phyloP scores from a whole-genome alignment of 176 grass and related monocot species.

The Eremochloa ophiuroides region DNA sequence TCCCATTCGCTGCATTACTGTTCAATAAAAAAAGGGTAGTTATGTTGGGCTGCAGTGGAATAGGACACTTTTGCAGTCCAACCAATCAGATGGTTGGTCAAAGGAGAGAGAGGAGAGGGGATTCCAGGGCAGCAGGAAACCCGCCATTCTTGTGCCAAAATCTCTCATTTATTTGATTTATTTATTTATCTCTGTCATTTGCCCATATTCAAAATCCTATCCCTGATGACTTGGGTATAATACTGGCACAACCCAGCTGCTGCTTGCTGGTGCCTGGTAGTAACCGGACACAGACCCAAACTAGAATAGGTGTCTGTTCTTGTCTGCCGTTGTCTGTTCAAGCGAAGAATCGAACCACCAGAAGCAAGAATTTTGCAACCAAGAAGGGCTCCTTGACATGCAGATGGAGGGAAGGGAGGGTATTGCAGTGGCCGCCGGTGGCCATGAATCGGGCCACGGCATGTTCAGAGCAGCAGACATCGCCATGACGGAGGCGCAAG shows the following conservation, averaged over 20 bases:
- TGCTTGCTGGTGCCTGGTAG: constrained; percentile 14
- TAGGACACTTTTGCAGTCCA: constrained; percentile 47
- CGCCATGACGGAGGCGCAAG: constrained; percentile 26
- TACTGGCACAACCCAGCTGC: constrained; percentile 13
- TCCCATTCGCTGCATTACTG: background rate
- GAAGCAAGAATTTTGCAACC: constrained; percentile 2
- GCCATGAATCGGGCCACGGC: constrained; percentile 23
- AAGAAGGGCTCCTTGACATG: background rate
- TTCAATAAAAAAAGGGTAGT: constrained; percentile 15
- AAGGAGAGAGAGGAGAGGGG: constrained; percentile 24
- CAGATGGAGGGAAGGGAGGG: constrained; percentile 46
- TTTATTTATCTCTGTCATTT: background rate
- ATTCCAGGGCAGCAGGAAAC: background rate
- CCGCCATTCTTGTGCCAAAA: constrained; percentile 17
- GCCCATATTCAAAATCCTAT: background rate
- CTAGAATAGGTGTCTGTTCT: constrained; percentile 33
- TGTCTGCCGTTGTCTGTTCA: constrained; percentile 17
- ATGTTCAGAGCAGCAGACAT: constrained; percentile 29
- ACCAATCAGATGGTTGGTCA: constrained; percentile 52
- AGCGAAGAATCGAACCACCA: background rate
- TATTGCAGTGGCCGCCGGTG: constrained; percentile 25
- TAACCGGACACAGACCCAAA: constrained; percentile 32
- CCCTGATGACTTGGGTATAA: constrained; percentile 12
- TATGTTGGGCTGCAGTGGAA: background rate
- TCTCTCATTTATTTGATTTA: background rate